phyloP scores from a whole-genome alignment of 257 asterid genomes.

The Solanum sejunctum region DNA sequence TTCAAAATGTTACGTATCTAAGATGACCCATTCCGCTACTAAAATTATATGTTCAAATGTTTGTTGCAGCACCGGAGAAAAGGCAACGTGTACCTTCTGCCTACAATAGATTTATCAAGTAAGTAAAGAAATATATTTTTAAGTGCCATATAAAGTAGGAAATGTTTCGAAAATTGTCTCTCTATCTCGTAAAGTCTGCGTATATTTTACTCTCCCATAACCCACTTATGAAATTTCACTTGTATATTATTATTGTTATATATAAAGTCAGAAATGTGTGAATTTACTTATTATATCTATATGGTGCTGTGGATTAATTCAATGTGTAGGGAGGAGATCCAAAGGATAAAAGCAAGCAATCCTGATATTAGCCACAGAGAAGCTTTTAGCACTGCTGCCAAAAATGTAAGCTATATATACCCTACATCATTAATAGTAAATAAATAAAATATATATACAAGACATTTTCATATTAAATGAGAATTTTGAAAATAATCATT shows the following conservation, averaged over 20 bases:
- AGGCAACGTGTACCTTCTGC: constrained; percentile 90
- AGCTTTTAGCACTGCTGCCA: constrained; percentile 95
- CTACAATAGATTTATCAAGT: constrained; percentile 85
- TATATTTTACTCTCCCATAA: too few species aligned
- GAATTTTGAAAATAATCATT: background rate
- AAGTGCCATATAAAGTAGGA: background rate
- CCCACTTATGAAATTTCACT: too few species aligned
- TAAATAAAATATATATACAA: too few species aligned
- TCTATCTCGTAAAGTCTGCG: too few species aligned
- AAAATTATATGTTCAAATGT: background rate
- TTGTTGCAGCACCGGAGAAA: constrained; percentile 70
- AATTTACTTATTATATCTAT: background rate
- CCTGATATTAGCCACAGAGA: constrained; percentile 93
- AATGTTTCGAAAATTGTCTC: too few species aligned
- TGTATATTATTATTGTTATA: too few species aligned
- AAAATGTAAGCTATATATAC: constrained; percentile 45
- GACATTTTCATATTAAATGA: background rate
- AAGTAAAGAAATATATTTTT: constrained; percentile 12
- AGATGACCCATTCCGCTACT: background rate
- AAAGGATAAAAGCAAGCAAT: constrained; percentile 86
- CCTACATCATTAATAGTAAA: background rate
- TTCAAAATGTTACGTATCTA: background rate
- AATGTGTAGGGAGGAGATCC: constrained; percentile 74
- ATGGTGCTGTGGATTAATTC: background rate
- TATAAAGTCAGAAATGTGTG: background rate